Conservation (phyloP, 306 rosid genomes). For the Dryas alaskensis region DNA sequence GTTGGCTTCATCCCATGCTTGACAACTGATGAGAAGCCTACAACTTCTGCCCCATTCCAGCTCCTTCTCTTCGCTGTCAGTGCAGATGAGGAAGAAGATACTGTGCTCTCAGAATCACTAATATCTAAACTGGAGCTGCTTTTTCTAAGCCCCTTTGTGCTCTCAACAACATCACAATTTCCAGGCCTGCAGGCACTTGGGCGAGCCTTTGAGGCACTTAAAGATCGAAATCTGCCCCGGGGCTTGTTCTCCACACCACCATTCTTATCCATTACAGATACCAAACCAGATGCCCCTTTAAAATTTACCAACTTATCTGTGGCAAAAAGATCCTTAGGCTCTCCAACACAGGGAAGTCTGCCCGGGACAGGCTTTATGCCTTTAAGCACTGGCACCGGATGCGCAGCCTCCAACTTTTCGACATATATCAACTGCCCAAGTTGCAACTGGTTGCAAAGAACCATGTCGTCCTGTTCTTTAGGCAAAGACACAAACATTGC, state of each 20-base stretch:
- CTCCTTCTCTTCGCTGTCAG: conserved; percentile 30
- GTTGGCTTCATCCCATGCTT: conserved; percentile 24
- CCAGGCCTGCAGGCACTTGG: neutral
- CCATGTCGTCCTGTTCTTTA: conserved; percentile 35
- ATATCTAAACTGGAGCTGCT: neutral
- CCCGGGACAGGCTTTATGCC: conserved; percentile 32
- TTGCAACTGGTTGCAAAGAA: conserved; percentile 29
- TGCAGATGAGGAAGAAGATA: conserved; percentile 14
- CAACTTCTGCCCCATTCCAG: conserved; percentile 25
- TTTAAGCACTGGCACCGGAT: conserved; percentile 28
- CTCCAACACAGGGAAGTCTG: conserved; percentile 26
- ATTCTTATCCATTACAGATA: conserved; percentile 3
- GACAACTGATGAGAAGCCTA: neutral
- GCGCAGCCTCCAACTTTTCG: conserved; percentile 24
- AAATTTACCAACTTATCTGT: conserved; percentile 15
- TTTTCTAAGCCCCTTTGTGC: conserved; percentile 9
- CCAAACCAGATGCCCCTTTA: conserved; percentile 9
- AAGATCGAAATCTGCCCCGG: conserved; percentile 6
- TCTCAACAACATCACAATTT: conserved; percentile 5
- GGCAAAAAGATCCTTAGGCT: conserved; percentile 29
- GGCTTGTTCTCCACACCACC: conserved; percentile 12
- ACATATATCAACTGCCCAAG: conserved; percentile 37
- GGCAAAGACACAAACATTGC: conserved; percentile 37
- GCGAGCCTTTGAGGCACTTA: conserved; percentile 13
- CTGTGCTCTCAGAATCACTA: conserved; percentile 20